A percentile compares a stretch with the other conserved stretches of the same genome.
phyloP scores from a whole-genome alignment of 2,329 filamentous ascomycete species.

The Colletotrichum agaves region DNA sequence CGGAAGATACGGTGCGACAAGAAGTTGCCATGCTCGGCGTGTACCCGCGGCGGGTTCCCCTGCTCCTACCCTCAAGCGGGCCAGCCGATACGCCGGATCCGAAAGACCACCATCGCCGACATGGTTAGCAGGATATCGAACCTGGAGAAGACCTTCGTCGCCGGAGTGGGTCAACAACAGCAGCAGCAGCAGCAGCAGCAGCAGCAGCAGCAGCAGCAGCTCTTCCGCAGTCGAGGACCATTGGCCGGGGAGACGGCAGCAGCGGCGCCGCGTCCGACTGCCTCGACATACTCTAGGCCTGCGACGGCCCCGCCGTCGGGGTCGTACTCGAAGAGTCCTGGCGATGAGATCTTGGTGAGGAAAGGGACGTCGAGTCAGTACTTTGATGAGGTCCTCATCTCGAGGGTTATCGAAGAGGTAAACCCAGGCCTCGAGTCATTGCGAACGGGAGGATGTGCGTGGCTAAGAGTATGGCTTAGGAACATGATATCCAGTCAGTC shows the following conservation, averaged over 20 bases:
- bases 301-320: neutral
- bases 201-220: constrained; percentile 3
- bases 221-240: neutral
- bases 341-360: constrained; percentile 44
- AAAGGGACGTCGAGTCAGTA: constrained; percentile 49
- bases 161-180: constrained; percentile 8
- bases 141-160: constrained; percentile 45
- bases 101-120: constrained; percentile 44
- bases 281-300: neutral
- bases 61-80: constrained; percentile 46
- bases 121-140: constrained; percentile 50
- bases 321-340: neutral
- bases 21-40: constrained; percentile 44
- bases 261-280: neutral
- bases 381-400: constrained; percentile 51
- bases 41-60: constrained; percentile 40
- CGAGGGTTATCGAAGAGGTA: constrained; percentile 49
- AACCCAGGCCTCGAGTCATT: neutral
- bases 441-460: neutral
- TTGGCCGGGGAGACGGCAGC: neutral
- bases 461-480: constrained; percentile 25
- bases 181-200: neutral
- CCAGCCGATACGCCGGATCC: constrained; percentile 41
- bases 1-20: constrained; percentile 48
- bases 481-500: constrained; percentile 39